Conservation (phyloP, 163 green algal genomes). For the Chlamydomonas reinhardtii region DNA sequence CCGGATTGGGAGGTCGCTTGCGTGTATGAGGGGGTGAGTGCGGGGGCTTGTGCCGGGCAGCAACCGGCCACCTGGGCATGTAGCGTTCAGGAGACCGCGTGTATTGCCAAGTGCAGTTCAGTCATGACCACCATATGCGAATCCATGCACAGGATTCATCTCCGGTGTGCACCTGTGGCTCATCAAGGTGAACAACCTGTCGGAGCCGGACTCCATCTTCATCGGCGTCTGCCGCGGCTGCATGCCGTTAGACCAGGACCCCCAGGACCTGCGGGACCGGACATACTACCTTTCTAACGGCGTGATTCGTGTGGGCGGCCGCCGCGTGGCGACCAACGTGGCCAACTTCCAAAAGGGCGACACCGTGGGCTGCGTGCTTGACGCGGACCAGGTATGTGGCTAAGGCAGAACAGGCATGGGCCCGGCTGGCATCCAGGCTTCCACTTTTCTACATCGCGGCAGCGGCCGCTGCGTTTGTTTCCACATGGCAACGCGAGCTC, state of each 20-base stretch:
- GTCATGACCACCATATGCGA: too few relatives aligned
- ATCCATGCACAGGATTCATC: slow-evolving; percentile 70
- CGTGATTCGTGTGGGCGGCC: slow-evolving; percentile 71
- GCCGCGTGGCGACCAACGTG: slow-evolving; percentile 68
- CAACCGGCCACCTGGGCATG: too few relatives aligned
- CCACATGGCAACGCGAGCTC: too few relatives aligned
- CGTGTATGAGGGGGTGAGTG: background rate
- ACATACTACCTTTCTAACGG: slow-evolving; percentile 75
- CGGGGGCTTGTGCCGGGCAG: too few relatives aligned
- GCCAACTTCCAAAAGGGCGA: slow-evolving; percentile 77
- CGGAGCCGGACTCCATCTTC: slow-evolving; percentile 76
- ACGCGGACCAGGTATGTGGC: slow-evolving; percentile 65
- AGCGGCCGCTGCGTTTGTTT: too few relatives aligned
- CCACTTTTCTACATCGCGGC: too few relatives aligned
- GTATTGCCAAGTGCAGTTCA: too few relatives aligned
- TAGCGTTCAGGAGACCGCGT: too few relatives aligned
- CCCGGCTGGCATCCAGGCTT: background rate
- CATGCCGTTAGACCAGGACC: slow-evolving; percentile 77
- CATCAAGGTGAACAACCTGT: slow-evolving; percentile 74
- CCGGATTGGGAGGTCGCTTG: background rate
- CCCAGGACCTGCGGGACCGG: slow-evolving; percentile 67
- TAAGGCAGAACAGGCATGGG: background rate
- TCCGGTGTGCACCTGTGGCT: slow-evolving; percentile 77
- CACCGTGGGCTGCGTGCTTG: slow-evolving; percentile 72
- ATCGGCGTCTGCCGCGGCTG: slow-evolving; percentile 75